phyloP scores from a whole-genome alignment of 352 stramenopile genomes.

The Phytophthora podocarpi region DNA sequence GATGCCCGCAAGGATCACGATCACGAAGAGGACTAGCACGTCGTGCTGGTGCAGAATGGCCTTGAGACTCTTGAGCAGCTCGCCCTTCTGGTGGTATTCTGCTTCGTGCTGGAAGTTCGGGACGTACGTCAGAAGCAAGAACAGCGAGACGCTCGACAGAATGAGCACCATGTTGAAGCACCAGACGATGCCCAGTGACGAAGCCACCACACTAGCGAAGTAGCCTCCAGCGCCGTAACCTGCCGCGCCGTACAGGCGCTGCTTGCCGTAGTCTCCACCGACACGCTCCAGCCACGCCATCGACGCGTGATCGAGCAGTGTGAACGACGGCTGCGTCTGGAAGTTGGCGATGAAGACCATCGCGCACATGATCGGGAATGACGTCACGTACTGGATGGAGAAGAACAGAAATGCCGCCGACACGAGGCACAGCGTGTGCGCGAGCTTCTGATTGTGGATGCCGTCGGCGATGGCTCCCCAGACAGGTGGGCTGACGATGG shows the following conservation, averaged over 20 bases:
- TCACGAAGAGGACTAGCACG: constrained; percentile 39
- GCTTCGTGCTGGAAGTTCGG: constrained; percentile 41
- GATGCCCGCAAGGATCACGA: constrained; percentile 42
- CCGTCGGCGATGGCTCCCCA: constrained; percentile 51
- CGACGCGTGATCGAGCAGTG: constrained; percentile 45
- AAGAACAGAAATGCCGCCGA: constrained; percentile 54
- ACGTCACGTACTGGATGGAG: constrained; percentile 48
- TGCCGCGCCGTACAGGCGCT: constrained; percentile 51
- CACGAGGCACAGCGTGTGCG: constrained; percentile 48
- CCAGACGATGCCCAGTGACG: constrained; percentile 43
- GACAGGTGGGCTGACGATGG: constrained; percentile 44
- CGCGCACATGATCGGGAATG: constrained; percentile 46
- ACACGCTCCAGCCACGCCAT: constrained; percentile 45
- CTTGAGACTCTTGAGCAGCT: constrained; percentile 37
- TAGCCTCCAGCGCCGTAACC: constrained; percentile 50
- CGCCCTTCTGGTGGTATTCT: constrained; percentile 36
- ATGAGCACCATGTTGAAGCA: constrained; percentile 59
- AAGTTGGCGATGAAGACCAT: constrained; percentile 58
- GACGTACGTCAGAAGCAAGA: constrained; percentile 42
- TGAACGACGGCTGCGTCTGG: constrained; percentile 49
- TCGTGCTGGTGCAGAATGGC: constrained; percentile 36
- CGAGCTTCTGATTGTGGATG: constrained; percentile 46
- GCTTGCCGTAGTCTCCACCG: constrained; percentile 55
- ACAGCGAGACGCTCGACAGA: constrained; percentile 40
- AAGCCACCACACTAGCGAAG: constrained; percentile 48